These are phyloP conservation scores for Elsinoe australis DNA, from an alignment of 2,329 filamentous ascomycete genomes.

Conservation along the genomic window DNA sequence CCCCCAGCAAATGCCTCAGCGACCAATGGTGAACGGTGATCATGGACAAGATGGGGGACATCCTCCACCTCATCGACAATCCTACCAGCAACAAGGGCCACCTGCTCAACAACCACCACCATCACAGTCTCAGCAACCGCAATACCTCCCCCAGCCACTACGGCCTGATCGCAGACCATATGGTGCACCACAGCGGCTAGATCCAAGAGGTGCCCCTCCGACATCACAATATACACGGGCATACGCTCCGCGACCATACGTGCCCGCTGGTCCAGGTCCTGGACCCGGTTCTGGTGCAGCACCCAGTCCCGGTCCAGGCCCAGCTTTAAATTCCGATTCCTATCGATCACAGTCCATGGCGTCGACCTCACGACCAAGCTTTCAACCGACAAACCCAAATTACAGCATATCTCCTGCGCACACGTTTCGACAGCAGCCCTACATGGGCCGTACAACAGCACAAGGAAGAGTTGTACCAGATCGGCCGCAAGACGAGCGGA, in stretches of 20 bases:
- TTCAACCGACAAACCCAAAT: slow-evolving; percentile 58
- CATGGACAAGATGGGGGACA: slow-evolving; percentile 26
- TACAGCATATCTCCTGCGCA: slow-evolving; percentile 57
- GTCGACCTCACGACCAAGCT: slow-evolving; percentile 61
- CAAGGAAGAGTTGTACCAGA: slow-evolving; percentile 89
- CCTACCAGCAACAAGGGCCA: slow-evolving; percentile 37
- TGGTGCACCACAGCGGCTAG: slow-evolving; percentile 62
- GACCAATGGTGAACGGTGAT: slow-evolving; percentile 33
- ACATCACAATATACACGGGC: slow-evolving; percentile 40
- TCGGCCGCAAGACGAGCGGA: slow-evolving; percentile 71
- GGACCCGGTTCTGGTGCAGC: too few relatives aligned
- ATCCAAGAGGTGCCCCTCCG: slow-evolving; percentile 48
- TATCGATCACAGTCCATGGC: slow-evolving; percentile 93
- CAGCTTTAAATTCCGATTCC: slow-evolving; percentile 72
- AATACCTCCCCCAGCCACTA: slow-evolving; percentile 53
- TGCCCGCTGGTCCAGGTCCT: slow-evolving; percentile 26
- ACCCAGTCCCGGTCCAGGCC: too few relatives aligned
- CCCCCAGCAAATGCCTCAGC: slow-evolving; percentile 23
- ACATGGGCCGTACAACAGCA: slow-evolving; percentile 74
- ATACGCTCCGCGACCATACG: slow-evolving; percentile 28
- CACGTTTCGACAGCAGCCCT: slow-evolving; percentile 70
- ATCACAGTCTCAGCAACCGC: slow-evolving; percentile 30
- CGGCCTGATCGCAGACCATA: slow-evolving; percentile 62
- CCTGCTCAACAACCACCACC: slow-evolving; percentile 35
- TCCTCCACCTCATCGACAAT: slow-evolving; percentile 28